phyloP scores from a whole-genome alignment of 2,329 filamentous ascomycete genomes.

The Fusarium musae region DNA sequence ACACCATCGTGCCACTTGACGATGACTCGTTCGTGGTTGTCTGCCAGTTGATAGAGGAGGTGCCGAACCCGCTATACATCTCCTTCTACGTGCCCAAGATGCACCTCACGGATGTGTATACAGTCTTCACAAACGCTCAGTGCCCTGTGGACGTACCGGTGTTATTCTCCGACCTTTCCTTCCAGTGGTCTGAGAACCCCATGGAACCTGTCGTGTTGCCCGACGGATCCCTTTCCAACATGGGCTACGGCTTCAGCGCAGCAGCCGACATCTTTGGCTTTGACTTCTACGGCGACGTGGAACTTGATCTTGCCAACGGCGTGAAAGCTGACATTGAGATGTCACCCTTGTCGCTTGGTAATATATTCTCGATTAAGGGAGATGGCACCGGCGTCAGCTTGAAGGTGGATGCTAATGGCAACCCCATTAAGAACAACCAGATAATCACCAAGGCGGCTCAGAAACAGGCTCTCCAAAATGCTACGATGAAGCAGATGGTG shows the following conservation, averaged over 20 bases:
- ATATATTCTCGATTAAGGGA: background rate
- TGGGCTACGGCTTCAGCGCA: background rate
- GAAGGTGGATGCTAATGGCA: background rate
- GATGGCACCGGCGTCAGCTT: background rate
- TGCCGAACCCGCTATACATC: background rate
- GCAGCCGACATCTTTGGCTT: background rate
- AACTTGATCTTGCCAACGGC: background rate
- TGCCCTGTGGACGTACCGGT: background rate
- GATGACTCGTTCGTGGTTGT: background rate
- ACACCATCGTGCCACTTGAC: background rate
- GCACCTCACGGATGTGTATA: background rate
- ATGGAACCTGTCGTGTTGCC: background rate
- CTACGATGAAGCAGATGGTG: background rate
- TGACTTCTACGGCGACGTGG: background rate
- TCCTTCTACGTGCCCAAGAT: slow-evolving; percentile 5
- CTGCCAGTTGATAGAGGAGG: background rate
- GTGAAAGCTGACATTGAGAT: background rate
- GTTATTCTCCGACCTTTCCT: background rate
- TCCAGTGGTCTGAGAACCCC: background rate
- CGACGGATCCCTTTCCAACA: background rate
- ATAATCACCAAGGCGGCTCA: background rate
- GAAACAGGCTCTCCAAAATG: background rate
- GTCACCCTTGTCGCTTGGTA: background rate
- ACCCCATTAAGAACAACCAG: slow-evolving; percentile 9
- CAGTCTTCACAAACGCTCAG: background rate